A percentile compares a stretch with the other conserved stretches of the same genome.
Evolutionary conservation across 106 monocot species (phyloP).

Genomic region (Iris macrosiphon): DNA sequence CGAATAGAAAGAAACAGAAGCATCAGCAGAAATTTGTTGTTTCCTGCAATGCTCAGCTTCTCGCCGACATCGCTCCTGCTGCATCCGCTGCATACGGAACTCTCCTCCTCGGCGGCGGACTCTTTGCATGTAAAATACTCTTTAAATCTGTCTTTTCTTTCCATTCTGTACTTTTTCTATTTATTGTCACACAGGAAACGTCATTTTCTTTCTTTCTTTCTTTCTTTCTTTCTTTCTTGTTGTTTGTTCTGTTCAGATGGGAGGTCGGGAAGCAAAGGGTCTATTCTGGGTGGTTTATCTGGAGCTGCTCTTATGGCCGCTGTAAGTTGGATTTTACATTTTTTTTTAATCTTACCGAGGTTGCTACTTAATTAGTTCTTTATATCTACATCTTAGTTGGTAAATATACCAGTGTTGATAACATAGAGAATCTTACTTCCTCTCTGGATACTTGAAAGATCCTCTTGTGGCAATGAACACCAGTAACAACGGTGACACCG

Average conservation of each 20-base stretch:
- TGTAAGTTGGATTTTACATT: slow-evolving; percentile 22
- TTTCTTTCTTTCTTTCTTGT: too few species aligned
- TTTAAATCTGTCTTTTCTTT: neutral
- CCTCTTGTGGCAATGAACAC: too few species aligned
- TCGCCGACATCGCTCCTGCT: slow-evolving; percentile 56
- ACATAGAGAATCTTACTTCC: neutral
- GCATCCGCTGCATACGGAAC: slow-evolving; percentile 61
- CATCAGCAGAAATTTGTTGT: too few species aligned
- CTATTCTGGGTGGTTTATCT: slow-evolving; percentile 58
- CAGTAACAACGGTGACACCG: too few species aligned
- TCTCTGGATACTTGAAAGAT: neutral
- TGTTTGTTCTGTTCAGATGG: slow-evolving; percentile 29
- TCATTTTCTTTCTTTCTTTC: neutral
- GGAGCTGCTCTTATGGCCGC: slow-evolving; percentile 59
- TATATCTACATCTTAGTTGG: too few species aligned
- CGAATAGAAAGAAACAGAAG: too few species aligned
- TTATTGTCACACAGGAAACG: neutral
- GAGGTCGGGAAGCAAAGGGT: slow-evolving; percentile 84
- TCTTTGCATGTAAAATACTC: slow-evolving; percentile 56
- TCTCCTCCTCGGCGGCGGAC: slow-evolving; percentile 75
- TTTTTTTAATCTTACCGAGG: too few species aligned
- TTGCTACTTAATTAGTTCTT: neutral
- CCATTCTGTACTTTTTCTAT: neutral
- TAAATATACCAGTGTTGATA: too few species aligned
- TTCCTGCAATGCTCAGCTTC: slow-evolving; percentile 24